These are phyloP conservation scores for Gracilaria domingensis DNA, from an alignment of 23 red algal genomes.

Conservation along the genomic window DNA sequence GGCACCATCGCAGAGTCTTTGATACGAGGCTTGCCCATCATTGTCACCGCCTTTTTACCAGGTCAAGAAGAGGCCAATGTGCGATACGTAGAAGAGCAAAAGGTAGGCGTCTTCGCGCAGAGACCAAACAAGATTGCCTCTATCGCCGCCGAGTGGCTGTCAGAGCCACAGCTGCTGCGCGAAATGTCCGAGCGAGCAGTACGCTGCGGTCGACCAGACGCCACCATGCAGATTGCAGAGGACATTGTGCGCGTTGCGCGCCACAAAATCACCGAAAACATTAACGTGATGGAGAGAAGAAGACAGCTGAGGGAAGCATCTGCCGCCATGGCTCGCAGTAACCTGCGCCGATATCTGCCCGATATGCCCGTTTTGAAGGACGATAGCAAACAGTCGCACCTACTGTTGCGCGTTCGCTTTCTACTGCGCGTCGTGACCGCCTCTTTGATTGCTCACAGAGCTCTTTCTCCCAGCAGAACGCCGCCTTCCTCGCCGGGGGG, in stretches of 20 bases:
- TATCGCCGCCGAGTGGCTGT: slow-evolving; percentile 69
- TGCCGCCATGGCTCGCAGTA: slow-evolving; percentile 5
- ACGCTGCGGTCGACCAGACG: slow-evolving; percentile 42
- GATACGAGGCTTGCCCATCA: slow-evolving; percentile 85
- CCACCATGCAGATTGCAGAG: slow-evolving; percentile 52
- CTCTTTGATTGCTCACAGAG: not conserved
- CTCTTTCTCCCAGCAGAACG: not conserved
- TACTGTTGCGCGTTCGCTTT: slow-evolving; percentile 41
- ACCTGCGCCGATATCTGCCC: slow-evolving; percentile 7
- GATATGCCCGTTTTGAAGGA: slow-evolving; percentile 6
- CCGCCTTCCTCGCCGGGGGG: slow-evolving; percentile 33
- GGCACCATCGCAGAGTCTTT: slow-evolving; percentile 91
- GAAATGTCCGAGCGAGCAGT: slow-evolving; percentile 44
- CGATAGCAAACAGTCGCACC: slow-evolving; percentile 34
- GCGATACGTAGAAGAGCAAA: slow-evolving; percentile 60
- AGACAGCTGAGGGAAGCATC: slow-evolving; percentile 26
- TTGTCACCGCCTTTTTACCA: slow-evolving; percentile 81
- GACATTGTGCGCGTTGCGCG: slow-evolving; percentile 52
- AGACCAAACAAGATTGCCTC: slow-evolving; percentile 72
- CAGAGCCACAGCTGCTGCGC: slow-evolving; percentile 49
- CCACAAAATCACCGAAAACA: slow-evolving; percentile 27
- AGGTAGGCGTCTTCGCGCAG: slow-evolving; percentile 72
- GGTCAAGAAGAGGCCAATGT: slow-evolving; percentile 90
- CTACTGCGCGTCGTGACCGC: slow-evolving; percentile 27
- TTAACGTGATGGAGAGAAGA: slow-evolving; percentile 14